Conservation (phyloP, 202 grass and related monocot genomes). For the Alloteropsis angusta region DNA sequence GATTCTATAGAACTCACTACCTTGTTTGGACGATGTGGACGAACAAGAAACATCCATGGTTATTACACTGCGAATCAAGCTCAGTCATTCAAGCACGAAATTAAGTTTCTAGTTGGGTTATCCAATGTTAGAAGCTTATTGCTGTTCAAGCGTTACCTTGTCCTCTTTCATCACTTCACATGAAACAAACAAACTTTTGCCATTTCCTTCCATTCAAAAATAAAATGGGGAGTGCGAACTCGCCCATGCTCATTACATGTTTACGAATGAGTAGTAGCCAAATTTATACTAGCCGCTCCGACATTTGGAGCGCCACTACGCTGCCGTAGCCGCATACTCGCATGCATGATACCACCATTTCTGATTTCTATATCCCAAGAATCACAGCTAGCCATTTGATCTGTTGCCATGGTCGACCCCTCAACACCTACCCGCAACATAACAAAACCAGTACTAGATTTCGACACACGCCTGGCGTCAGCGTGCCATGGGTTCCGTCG, state of each 20-base stretch:
- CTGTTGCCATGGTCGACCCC: conserved; percentile 18
- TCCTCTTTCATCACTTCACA: background rate
- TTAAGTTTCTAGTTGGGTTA: background rate
- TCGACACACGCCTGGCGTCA: background rate
- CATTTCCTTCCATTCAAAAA: background rate
- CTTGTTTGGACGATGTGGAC: background rate
- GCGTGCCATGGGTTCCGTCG: background rate
- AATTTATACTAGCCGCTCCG: background rate
- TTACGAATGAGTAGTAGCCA: background rate
- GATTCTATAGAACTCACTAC: background rate
- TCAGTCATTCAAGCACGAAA: background rate
- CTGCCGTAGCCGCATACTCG: background rate
- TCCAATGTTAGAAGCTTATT: background rate
- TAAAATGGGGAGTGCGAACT: background rate
- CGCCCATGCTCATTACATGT: background rate
- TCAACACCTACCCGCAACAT: background rate
- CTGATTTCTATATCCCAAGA: background rate
- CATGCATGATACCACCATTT: background rate
- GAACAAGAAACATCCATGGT: background rate
- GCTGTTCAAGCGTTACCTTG: no score
- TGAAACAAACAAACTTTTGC: background rate
- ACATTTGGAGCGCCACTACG: background rate
- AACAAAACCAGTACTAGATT: background rate
- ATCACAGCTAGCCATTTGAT: background rate
- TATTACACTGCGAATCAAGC: background rate